Percentiles rank a stretch among this genome's conserved stretches.
These are phyloP conservation scores for Apophysomyces sp. DNA, from an alignment of 371 early-diverging fungal genomes.

Conservation along the genomic window DNA sequence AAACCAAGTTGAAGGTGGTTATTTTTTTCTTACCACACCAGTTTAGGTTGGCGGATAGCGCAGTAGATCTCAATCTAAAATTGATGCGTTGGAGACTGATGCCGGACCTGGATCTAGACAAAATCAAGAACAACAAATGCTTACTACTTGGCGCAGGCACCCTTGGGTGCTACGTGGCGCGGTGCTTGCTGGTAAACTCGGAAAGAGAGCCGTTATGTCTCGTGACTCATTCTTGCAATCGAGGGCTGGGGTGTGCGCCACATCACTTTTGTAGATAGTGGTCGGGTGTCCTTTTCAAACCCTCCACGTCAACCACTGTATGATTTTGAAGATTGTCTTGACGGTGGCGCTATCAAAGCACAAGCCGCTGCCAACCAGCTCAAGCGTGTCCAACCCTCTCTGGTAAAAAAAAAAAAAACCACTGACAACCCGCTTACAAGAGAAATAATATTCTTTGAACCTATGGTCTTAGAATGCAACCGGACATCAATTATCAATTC, in stretches of 20 bases:
- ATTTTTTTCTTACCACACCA: conserved; percentile 12
- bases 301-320: conserved; percentile 95
- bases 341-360: conserved; percentile 87
- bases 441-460: too few relatives aligned
- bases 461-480: conserved; percentile 54
- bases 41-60: conserved; percentile 75
- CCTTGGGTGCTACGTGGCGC: conserved; percentile 91
- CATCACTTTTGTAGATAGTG: conserved; percentile 94
- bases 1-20: background rate
- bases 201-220: background rate
- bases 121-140: conserved; percentile 71
- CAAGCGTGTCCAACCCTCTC: conserved; percentile 74
- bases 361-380: conserved; percentile 80
- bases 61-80: conserved; percentile 91
- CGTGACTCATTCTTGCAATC: conserved; percentile 2
- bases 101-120: conserved; percentile 83
- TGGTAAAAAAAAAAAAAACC: too few relatives aligned
- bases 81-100: conserved; percentile 95
- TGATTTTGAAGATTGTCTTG: conserved; percentile 80
- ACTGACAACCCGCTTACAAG: too few relatives aligned
- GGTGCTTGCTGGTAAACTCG: conserved; percentile 63
- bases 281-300: conserved; percentile 91
- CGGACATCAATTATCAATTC: conserved; percentile 77
- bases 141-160: conserved; percentile 96
- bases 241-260: conserved; percentile 93